Evolutionary conservation across 805 yeast genomes (phyloP), one percentile per base, ranked within the genome.

Genomic region (Teunomyces stri): DNA sequence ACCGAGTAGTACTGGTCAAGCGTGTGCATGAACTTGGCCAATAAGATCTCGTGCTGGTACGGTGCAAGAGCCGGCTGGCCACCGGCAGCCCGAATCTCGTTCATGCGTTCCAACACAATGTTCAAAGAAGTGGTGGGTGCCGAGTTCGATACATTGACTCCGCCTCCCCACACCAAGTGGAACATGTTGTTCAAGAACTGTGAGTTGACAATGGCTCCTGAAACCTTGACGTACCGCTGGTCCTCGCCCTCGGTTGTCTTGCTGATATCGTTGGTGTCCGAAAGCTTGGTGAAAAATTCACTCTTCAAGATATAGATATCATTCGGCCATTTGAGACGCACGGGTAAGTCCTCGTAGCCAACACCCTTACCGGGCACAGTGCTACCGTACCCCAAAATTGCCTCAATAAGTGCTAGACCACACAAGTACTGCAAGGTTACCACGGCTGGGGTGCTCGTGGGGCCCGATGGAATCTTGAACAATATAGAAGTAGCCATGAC

Each of bases 241-340:
- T 85, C 89, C 47, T 75, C 74, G 12, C 80, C 83, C 27, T 75
- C 72, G 0, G 74, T 69, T 4, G 73, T 71, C 18, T 51, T 37
- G 41, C 63, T 60, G 9, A 70, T 67, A 12, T 69, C 62, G 28
- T 68, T 52, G 40, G 65, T 65, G 22, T 69, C 74, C 11, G 61
- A 53, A 9, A 66, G 20, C 12, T 50, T 46, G 45, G 54, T 51
- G 54, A 64, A 76, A 53, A 69, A 78, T 45, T 82, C 82, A 0
- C 96, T 95, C 46, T 80, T 82, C 56, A 81, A 62, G 3, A 85
- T 81, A 60, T 89, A 94, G 11, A 94, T 69, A 64, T 94, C 99
- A 62, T 94, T 94, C 1, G 99, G 99, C 99, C 99, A 94, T 62
- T 94, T 94, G 50, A 94, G 76, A 43, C 81, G 76, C 12, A 92